Evolutionary conservation across 495 filamentous ascomycete genomes (phyloP).

Genomic region (Xylaria cubensis): DNA sequence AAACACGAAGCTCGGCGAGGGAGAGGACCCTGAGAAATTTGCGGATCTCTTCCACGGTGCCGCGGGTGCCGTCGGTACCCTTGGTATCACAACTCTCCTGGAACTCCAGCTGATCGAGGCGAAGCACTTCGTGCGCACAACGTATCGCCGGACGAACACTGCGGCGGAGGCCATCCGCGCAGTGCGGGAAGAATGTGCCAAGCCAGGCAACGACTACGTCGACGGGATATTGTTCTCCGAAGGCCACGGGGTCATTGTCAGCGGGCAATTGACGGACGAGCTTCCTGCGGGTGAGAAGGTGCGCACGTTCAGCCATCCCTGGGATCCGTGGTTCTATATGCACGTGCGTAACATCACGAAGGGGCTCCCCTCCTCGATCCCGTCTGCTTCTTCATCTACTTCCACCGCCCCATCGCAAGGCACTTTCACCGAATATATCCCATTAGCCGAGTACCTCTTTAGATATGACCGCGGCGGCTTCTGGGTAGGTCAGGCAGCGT

Average conservation of each 20-base stretch:
- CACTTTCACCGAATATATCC: constrained; percentile 53
- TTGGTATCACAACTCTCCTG: constrained; percentile 62
- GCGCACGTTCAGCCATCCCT: constrained; percentile 53
- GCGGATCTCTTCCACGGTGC: constrained; percentile 62
- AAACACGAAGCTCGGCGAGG: constrained; percentile 37
- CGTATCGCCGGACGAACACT: constrained; percentile 57
- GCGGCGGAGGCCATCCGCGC: constrained; percentile 50
- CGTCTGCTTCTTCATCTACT: constrained; percentile 18
- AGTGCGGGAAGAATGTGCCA: constrained; percentile 40
- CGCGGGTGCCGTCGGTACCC: constrained; percentile 61
- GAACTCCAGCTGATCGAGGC: constrained; percentile 62
- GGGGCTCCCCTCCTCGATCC: constrained; percentile 30
- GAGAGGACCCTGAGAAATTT: constrained; percentile 39
- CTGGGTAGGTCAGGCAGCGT: constrained; percentile 64
- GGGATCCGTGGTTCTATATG: constrained; percentile 63
- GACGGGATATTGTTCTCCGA: constrained; percentile 59
- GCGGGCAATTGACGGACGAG: constrained; percentile 57
- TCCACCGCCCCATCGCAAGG: constrained; percentile 5
- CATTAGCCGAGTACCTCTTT: constrained; percentile 61
- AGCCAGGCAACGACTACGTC: constrained; percentile 48
- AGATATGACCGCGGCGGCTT: constrained; percentile 67
- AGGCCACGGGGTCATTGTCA: constrained; percentile 59
- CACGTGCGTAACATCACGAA: constrained; percentile 49
- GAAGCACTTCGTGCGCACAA: constrained; percentile 60
- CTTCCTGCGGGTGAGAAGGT: constrained; percentile 37